Base-by-base conservation (phyloP, 148 eudicot species). In the Cornus controversa region DNA sequence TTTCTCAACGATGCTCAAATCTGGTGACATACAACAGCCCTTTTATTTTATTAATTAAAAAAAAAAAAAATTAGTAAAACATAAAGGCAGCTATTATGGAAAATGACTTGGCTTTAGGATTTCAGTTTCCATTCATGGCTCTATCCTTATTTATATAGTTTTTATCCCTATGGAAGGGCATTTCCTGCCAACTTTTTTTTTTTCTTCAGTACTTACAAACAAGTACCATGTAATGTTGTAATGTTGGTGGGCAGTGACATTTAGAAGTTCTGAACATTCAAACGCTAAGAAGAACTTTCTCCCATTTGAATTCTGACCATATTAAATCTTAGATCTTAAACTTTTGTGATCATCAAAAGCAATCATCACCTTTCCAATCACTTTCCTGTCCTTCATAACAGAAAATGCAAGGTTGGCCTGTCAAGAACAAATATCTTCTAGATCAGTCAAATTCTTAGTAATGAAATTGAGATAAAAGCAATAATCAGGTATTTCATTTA, bases 341-440 rank as follows among this genome's bases (percentile, higher is more conserved):
- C 83, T 42, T 73, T 77, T 88, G 69, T 78, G 77, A 79, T 89
- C 93, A 65, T 86, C 87, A n/a, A 93, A 82, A 54, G 80, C 79
- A 66, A 95, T 86, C 89, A 95, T 79, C 86, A 95, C 99, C 84
- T 95, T 95, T 69, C 98, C 98, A 7, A 95, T 89, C 40, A 77
- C 97, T 83, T 89, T 91, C 76, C 99, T 83, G 74, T 93, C 94
- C 87, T 87, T 91, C 72, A 95, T 82, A 66, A 92, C 93, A 64
- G 92, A 75, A 83, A 95, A 95, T 68, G 99, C 99, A 81, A 87
- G 99, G 81, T 93, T 76, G 73, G 97, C 96, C 99, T 95, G 93
- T 80, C 57, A 73, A 83, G 58, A 47, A 40, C 67, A 65, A 45
- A 6, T 14, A 16, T 11, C 24, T 34, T 0, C 11, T 16, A 20